Evolutionary conservation across 2,329 filamentous ascomycete species (phyloP).

Genomic region (Colletotrichum melonis): DNA sequence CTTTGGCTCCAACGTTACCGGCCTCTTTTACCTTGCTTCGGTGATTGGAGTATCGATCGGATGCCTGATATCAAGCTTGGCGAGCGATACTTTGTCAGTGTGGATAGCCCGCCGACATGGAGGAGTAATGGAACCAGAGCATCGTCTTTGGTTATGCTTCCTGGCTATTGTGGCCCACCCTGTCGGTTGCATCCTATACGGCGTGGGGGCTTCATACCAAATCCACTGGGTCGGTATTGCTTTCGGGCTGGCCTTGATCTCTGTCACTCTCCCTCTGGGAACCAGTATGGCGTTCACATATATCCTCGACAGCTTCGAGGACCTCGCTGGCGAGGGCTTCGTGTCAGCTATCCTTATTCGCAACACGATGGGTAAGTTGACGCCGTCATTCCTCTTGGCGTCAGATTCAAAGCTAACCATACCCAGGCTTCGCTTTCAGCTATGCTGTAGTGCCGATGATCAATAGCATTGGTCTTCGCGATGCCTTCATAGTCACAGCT

Average conservation of each 20-base stretch:
- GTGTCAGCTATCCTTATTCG: neutral
- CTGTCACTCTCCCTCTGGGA: neutral
- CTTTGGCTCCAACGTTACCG: neutral
- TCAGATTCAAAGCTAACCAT: neutral
- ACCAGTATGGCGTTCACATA: neutral
- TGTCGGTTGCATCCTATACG: neutral
- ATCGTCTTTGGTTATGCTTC: conserved; percentile 39
- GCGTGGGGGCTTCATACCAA: neutral
- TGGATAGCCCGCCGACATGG: conserved; percentile 38
- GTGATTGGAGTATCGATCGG: neutral
- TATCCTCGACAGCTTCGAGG: neutral
- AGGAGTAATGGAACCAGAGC: conserved; percentile 42
- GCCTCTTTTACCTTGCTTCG: neutral
- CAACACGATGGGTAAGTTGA: neutral
- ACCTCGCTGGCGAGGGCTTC: neutral
- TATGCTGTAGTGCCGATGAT: conserved; percentile 42
- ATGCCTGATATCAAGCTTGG: conserved; percentile 11
- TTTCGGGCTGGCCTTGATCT: neutral
- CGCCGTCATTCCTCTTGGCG: neutral
- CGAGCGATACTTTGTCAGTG: conserved; percentile 38
- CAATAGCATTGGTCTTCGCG: conserved; percentile 35
- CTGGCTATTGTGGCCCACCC: neutral
- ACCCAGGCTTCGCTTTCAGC: conserved; percentile 40
- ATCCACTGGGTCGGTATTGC: neutral
- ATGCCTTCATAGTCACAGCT: conserved; percentile 39